Evolutionary conservation across 345 rosid species (phyloP), one percentile per base, ranked within the genome.

Genomic region (Lumnitzera racemosa): DNA sequence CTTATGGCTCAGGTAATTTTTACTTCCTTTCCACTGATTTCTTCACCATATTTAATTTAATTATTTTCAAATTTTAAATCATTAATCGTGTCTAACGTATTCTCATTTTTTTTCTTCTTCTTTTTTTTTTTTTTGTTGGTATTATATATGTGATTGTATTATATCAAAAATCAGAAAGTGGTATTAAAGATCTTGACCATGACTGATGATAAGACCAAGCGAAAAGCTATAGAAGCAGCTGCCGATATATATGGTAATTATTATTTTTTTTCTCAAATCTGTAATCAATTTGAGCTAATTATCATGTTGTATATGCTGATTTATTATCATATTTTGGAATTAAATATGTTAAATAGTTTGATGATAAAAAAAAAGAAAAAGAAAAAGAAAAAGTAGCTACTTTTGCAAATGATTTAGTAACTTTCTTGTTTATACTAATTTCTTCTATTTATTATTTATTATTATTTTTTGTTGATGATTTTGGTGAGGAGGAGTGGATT

Each of bases 161-260:
- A 20, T 20, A 20, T 20, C 20, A 20, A 24, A 57, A 13, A 59
- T 76, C 82, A 81, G 90, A 92, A 92, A 75, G 76, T 87, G 71
- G 87, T 92, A 55, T 48, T 92, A 57, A 92, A 84, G 84, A 83
- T 92, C 29, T 61, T 87, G 73, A 89, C 96, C 69, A 92, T 92
- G 96, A 87, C 94, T 10, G 96, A 92, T 62, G 97, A 87, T 0
- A 92, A 79, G 67, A 85, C 96, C 5, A 92, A 87, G 79, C 94
- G 87, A 76, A 89, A 89, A 67, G 96, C 96, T 57, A 81, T 92
- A 4, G 91, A 80, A 75, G 96, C 94, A 58, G 90, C 91, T 55
- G 96, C 96, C 65, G 94, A 89, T 73, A 87, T 87, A 49, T 85
- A 47, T 43, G 96, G 98, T 89, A 64, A 17, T 16, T 20, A 20